A percentile compares a stretch with the other conserved stretches of the same genome.
These are phyloP conservation scores for Populus tremula DNA, from an alignment of 345 rosid species.

Conservation along the genomic window DNA sequence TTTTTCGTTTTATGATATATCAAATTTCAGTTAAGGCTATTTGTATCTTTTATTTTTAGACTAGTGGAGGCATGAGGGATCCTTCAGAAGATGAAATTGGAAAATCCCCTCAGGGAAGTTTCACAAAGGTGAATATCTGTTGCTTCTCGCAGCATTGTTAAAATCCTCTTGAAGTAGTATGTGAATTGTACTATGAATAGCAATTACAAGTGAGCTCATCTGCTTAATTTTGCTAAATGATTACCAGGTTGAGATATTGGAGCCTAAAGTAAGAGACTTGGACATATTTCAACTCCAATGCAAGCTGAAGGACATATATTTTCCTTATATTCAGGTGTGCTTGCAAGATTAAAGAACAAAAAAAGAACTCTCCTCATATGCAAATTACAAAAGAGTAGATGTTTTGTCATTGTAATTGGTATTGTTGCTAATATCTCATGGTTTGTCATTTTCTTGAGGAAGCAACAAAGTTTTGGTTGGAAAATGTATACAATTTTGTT, in stretches of 20 bases:
- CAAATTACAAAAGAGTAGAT: no score
- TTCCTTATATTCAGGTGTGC: conserved; percentile 75
- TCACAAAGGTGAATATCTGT: conserved; percentile 48
- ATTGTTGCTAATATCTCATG: no score
- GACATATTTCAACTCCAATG: conserved; percentile 50
- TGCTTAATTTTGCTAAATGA: not conserved
- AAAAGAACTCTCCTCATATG: no score
- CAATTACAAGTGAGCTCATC: no score
- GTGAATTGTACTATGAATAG: not conserved
- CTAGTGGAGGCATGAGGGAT: conserved; percentile 57
- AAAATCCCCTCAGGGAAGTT: conserved; percentile 58
- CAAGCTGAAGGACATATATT: conserved; percentile 79
- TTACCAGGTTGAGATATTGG: conserved; percentile 61
- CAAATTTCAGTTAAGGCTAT: not conserved
- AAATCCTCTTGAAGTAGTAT: not conserved
- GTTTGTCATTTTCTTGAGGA: no score
- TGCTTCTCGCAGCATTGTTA: not conserved
- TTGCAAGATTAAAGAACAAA: not conserved
- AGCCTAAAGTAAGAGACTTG: conserved; percentile 37
- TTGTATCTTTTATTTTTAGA: conserved; percentile 29
- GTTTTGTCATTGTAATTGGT: no score
- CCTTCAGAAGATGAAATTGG: conserved; percentile 47
- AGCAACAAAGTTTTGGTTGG: no score
- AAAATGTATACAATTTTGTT: no score
- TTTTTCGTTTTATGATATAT: not conserved